These are phyloP conservation scores for Cryptococcus depauperatus DNA, from an alignment of 1,284 basidiomycete genomes.

Conservation along the genomic window DNA sequence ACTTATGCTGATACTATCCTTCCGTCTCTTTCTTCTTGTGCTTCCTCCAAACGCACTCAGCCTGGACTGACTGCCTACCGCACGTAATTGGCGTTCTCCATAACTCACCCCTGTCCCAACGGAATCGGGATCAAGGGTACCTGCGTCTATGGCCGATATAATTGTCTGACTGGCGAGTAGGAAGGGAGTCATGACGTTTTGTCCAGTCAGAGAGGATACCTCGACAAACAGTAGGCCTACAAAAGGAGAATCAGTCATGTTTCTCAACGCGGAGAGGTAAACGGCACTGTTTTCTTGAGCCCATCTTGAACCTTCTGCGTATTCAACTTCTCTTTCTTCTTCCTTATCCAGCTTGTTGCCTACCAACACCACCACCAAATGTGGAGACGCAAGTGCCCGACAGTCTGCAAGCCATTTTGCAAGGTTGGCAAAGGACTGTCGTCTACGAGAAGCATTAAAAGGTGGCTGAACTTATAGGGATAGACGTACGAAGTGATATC, in stretches of 20 bases:
- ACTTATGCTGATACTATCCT: slow-evolving; percentile 34
- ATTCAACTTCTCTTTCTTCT: slow-evolving; percentile 89
- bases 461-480: background rate
- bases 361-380: slow-evolving; percentile 82
- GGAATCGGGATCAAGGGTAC: slow-evolving; percentile 83
- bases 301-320: slow-evolving; percentile 87
- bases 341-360: slow-evolving; percentile 94
- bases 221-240: slow-evolving; percentile 86
- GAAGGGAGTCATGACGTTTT: slow-evolving; percentile 91
- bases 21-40: slow-evolving; percentile 19
- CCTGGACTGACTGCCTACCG: slow-evolving; percentile 53
- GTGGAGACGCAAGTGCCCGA: slow-evolving; percentile 70
- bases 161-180: slow-evolving; percentile 82
- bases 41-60: slow-evolving; percentile 25
- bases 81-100: slow-evolving; percentile 80
- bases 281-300: slow-evolving; percentile 78
- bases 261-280: too few species aligned
- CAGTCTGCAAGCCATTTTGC: slow-evolving; percentile 87
- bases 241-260: too few species aligned
- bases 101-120: slow-evolving; percentile 91
- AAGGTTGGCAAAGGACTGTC: slow-evolving; percentile 63
- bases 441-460: slow-evolving; percentile 22
- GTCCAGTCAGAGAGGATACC: slow-evolving; percentile 81
- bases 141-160: slow-evolving; percentile 85
- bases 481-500: slow-evolving; percentile 79